Percentiles rank a stretch among this genome's conserved stretches.
These are phyloP conservation scores for Botrytis elliptica DNA, from an alignment of 2,329 filamentous ascomycete genomes.

Conservation along the genomic window DNA sequence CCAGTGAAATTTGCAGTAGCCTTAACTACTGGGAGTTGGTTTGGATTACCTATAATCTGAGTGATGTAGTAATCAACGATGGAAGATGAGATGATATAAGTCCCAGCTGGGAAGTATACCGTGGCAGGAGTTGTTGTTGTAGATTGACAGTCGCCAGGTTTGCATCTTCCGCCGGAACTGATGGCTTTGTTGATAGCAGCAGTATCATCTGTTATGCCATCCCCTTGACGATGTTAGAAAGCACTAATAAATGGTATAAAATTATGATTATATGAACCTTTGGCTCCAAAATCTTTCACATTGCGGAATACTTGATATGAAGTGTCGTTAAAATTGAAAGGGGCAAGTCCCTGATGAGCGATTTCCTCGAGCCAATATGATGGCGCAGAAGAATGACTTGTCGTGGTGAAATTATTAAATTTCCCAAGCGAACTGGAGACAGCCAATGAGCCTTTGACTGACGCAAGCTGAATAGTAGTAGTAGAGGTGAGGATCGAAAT, in stretches of 20 bases:
- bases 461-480: neutral
- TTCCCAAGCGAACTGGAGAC: neutral
- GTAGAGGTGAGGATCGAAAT: neutral
- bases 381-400: neutral
- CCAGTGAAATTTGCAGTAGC: slow-evolving; percentile 67
- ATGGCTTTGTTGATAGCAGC: slow-evolving; percentile 68
- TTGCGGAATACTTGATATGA: slow-evolving; percentile 29
- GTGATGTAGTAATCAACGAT: slow-evolving; percentile 34
- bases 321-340: slow-evolving; percentile 23
- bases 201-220: slow-evolving; percentile 76
- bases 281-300: slow-evolving; percentile 32
- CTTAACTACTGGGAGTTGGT: slow-evolving; percentile 66
- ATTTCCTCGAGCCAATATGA: slow-evolving; percentile 31
- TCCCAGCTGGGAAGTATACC: slow-evolving; percentile 36
- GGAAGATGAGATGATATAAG: slow-evolving; percentile 33
- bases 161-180: slow-evolving; percentile 31
- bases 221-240: slow-evolving; percentile 70
- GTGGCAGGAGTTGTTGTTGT: slow-evolving; percentile 49
- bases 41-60: slow-evolving; percentile 36
- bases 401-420: neutral
- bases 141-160: slow-evolving; percentile 48
- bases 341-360: slow-evolving; percentile 26
- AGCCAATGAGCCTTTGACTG: neutral
- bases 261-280: slow-evolving; percentile 22
- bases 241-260: slow-evolving; percentile 72